These are phyloP conservation scores for Apophysomyces sp. DNA, from an alignment of 371 early-diverging fungal genomes.

Conservation along the genomic window DNA sequence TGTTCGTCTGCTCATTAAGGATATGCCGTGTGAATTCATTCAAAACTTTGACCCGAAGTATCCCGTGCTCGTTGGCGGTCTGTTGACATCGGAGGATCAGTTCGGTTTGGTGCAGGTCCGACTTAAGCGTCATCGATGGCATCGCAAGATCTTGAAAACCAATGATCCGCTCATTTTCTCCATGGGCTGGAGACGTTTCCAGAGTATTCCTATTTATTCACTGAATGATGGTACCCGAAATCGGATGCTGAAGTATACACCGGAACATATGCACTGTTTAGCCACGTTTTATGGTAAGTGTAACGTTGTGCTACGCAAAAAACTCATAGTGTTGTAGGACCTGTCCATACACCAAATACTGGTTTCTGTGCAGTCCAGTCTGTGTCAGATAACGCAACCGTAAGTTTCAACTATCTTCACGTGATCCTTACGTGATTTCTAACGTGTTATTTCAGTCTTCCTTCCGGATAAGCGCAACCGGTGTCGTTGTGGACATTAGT, in stretches of 20 bases:
- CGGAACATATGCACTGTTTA: conserved; percentile 98
- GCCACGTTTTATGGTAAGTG: conserved; percentile 89
- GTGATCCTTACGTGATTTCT: neutral
- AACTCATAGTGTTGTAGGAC: conserved; percentile 47
- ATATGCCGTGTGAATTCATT: conserved; percentile 93
- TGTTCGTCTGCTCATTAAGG: conserved; percentile 85
- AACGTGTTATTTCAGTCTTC: conserved; percentile 33
- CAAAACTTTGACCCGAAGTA: conserved; percentile 85
- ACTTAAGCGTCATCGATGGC: conserved; percentile 98
- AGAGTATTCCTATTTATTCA: conserved; percentile 94
- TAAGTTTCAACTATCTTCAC: conserved; percentile 20
- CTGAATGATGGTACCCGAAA: conserved; percentile 93
- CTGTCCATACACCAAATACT: conserved; percentile 91
- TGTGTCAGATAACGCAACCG: conserved; percentile 68
- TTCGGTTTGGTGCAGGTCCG: conserved; percentile 94
- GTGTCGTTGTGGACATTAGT: conserved; percentile 91
- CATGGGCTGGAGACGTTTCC: conserved; percentile 98
- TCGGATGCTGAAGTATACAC: conserved; percentile 98
- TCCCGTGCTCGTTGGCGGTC: conserved; percentile 90
- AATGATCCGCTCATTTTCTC: conserved; percentile 98
- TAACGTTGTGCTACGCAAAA: conserved; percentile 14
- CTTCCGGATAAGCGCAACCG: conserved; percentile 95
- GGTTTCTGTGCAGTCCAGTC: conserved; percentile 93
- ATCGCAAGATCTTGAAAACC: conserved; percentile 93
- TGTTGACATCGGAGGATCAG: conserved; percentile 83